These are phyloP conservation scores for Eimeria tenella DNA, from an alignment of 169 alveolate genomes.

Conservation along the genomic window DNA sequence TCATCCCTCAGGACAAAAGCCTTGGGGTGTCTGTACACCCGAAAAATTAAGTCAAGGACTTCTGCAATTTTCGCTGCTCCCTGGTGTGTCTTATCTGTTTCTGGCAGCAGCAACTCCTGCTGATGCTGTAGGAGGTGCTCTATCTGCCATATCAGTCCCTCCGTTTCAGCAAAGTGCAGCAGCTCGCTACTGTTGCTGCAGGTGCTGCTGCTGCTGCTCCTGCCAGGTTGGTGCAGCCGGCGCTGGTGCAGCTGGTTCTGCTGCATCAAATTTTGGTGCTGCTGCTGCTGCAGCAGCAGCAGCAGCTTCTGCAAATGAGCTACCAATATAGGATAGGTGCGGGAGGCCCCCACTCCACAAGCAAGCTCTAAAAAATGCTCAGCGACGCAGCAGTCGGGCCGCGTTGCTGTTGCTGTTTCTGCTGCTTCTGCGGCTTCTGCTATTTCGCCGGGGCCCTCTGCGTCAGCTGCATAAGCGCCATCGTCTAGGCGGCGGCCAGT, in stretches of 20 bases:
- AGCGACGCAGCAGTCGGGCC: constrained; percentile 27
- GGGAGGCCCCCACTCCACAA: constrained; percentile 4
- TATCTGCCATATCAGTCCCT: not conserved
- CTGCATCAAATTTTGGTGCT: no score
- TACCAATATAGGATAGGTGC: not conserved
- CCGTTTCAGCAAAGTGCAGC: not conserved
- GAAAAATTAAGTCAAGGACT: not conserved
- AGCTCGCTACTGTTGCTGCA: not conserved
- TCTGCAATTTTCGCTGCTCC: not conserved
- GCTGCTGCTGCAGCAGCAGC: not conserved
- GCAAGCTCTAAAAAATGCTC: not conserved
- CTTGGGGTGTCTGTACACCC: constrained; percentile 32
- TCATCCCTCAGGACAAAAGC: not conserved
- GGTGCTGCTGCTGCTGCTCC: not conserved
- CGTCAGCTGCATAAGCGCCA: no score
- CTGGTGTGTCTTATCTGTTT: not conserved
- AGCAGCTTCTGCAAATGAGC: constrained; percentile 8
- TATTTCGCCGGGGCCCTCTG: not conserved
- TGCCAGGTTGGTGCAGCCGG: not conserved
- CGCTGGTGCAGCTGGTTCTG: not conserved
- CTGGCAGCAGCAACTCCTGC: not conserved
- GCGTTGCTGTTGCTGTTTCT: constrained; percentile 13
- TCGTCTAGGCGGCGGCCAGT: not conserved
- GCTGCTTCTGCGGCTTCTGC: not conserved
- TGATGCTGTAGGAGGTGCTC: not conserved